Evolutionary conservation across 139 green algal genomes (phyloP).

Genomic region (Trebouxia sp.): DNA sequence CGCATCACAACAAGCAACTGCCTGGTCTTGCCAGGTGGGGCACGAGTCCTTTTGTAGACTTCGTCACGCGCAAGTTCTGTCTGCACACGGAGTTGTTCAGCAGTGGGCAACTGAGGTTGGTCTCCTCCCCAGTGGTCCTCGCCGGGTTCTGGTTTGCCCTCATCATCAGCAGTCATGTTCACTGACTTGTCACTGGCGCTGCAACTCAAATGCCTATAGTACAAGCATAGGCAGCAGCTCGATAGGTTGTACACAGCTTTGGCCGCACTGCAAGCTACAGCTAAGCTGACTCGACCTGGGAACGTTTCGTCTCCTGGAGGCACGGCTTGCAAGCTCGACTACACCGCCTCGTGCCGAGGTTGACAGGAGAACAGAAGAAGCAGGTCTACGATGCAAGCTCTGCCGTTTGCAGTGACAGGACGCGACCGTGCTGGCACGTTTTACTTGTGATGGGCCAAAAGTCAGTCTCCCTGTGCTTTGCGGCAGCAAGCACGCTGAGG

Average conservation of each 20-base stretch:
- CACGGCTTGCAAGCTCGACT: neutral
- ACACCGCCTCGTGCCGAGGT: neutral
- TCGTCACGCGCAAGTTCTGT: conserved; percentile 10
- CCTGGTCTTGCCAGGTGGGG: neutral
- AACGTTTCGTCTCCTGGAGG: conserved; percentile 12
- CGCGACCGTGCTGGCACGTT: no score
- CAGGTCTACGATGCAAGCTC: no score
- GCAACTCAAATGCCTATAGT: neutral
- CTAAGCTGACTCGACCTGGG: neutral
- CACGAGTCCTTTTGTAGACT: neutral
- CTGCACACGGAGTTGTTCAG: conserved; percentile 7
- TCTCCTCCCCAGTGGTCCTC: no score
- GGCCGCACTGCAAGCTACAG: no score
- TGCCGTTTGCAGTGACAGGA: neutral
- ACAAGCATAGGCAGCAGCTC: no score
- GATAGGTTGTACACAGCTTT: no score
- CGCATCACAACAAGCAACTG: conserved; percentile 33
- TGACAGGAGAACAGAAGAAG: no score
- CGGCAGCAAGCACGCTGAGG: no score
- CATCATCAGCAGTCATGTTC: neutral
- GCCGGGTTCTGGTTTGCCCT: neutral
- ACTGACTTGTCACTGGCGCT: neutral
- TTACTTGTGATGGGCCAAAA: neutral
- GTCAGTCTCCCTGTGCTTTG: neutral
- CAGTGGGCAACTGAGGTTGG: neutral